Evolutionary conservation across 441 rosid genomes (phyloP), one percentile per base, ranked within the genome.

Genomic region (Pelargonium myrrhifolium): DNA sequence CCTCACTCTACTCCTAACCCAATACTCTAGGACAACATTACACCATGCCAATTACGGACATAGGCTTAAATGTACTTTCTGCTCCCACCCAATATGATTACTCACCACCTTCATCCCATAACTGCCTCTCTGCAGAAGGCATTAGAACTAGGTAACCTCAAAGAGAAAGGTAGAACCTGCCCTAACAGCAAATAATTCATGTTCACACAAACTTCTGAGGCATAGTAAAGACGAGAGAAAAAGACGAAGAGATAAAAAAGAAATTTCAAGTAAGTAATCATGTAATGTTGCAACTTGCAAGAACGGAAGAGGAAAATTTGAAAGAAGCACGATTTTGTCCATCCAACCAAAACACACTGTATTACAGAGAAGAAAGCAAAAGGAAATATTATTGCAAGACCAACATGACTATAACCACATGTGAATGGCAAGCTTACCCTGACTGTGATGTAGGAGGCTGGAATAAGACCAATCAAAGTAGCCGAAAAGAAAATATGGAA

Each of bases 401-500:
- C 11, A 51, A 51, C 5, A n/a, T 53, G 59, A 53, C 59, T 6
- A 21, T 53, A 53, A 17, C 63, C 7, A 59, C 22, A 20, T 1
- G 56, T 6, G 18, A 59, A 64, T 31, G 31, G 35, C 40, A 68
- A 53, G 67, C 93, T 80, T 85, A 91, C 99, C 76, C 91, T 83
- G 73, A 91, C 96, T 39, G 99, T 93, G 62, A 93, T 91, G 71
- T 86, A 91, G 47, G 99, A 83, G 18, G 99, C 96, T 1, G 99
- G 99, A 35, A 91, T 82, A 72, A 93, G 87, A 68, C 99, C 99
- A 64, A 93, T 72, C 82, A 88, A 75, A 70, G 99, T 93, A 43
- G 97, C 99, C 76, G 78, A 74, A 74, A 93, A 91, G 96, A 93
- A 93, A 68, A 91, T 72, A 81, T 89, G 96, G 83, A 91, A 93